Base-by-base conservation (phyloP, 345 rosid species). In the Linum tenue region DNA sequence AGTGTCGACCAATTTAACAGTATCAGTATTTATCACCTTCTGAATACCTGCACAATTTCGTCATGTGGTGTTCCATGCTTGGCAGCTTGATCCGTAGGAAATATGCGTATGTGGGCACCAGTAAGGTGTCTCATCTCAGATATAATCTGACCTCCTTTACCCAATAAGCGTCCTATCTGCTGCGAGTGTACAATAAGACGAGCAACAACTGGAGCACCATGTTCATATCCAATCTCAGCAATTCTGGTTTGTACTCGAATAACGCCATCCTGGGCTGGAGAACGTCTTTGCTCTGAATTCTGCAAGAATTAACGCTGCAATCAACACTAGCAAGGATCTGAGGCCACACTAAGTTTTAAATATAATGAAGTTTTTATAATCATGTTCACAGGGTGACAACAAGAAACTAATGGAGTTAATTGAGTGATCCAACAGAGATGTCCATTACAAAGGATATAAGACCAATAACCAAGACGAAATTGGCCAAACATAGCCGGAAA, bases 81-180 rank as follows among this genome's bases (percentile, higher is more conserved):
- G 8, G 82, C 76, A 59, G 79, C 80, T 66, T 83, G 86, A 59
- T 88, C 96, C 77, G 75, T 84, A 2, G 83, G 77, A 74, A 82
- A 80, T 68, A 88, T 77, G 1, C 86, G 83, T 71, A 88, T 86
- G 63, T 78, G 73, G 8, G 92, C 84, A 67, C 88, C 88, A 59
- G 96, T 88, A 37, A 83, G 82, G 78, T 89, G 84, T 76, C 91
- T 81, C 82, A 86, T 84, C 69, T 88, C 96, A 78, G 69, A 76
- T 61, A 88, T 77, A 3, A 81, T 71, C 56, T 80, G 82, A 67
- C 96, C 92, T 37, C 88, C 87, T 79, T 85, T 88, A 51, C 96
- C 96, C 72, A 86, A 70, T 35, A 86, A 63, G 74, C 75, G 80
- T 55, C 96, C 88, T 15, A 88, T 79, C 72, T 79, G 86, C 11